Percentiles rank a stretch among this genome's conserved stretches.
Evolutionary conservation across 495 filamentous ascomycete genomes (phyloP).

Genomic region (Letharia columbiana): DNA sequence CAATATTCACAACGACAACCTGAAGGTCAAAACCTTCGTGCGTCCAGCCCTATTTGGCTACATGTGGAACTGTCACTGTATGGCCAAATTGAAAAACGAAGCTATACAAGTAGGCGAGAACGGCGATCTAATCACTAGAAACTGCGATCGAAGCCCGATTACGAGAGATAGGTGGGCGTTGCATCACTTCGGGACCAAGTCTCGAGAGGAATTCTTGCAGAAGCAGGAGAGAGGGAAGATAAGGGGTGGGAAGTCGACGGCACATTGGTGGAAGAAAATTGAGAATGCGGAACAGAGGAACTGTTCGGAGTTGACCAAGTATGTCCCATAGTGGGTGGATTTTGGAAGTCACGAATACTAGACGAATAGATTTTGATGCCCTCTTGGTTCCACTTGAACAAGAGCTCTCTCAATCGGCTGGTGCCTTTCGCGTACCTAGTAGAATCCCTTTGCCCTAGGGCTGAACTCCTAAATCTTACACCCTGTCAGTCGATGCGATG

Average conservation of each 20-base stretch:
- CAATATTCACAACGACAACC: background rate
- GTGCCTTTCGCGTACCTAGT: no score
- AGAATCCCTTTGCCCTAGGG: no score
- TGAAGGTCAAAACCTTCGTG: constrained; percentile 10
- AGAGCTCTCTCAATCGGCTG: no score
- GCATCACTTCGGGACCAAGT: constrained; percentile 12
- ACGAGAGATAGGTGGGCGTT: constrained; percentile 8
- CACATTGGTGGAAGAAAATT: background rate
- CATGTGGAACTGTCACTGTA: background rate
- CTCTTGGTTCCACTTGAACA: no score
- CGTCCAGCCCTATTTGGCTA: background rate
- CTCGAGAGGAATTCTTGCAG: constrained; percentile 6
- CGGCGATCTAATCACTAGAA: background rate
- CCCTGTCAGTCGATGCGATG: no score
- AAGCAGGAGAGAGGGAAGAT: constrained; percentile 9
- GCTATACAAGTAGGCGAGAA: background rate
- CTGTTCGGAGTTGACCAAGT: background rate
- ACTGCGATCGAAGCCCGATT: background rate
- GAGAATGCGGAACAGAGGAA: background rate
- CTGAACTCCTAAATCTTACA: no score
- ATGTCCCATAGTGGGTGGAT: background rate
- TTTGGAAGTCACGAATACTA: constrained; percentile 1
- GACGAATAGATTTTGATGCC: no score
- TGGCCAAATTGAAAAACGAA: background rate
- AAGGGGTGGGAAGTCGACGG: background rate